These are phyloP conservation scores for Trichoderma orchidacearum DNA, from an alignment of 495 filamentous ascomycete species.

Conservation along the genomic window DNA sequence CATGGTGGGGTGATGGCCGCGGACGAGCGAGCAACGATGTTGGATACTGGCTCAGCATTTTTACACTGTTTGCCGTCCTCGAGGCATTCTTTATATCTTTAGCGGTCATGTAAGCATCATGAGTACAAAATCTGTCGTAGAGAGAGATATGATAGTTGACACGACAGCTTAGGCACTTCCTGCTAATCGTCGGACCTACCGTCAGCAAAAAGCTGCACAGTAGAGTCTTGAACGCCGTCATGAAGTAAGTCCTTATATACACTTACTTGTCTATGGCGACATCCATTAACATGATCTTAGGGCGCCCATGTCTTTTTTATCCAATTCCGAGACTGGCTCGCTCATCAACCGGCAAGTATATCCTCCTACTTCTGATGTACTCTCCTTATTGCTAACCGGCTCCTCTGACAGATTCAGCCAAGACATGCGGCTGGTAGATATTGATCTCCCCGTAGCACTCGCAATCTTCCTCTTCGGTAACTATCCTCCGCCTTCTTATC, in stretches of 20 bases:
- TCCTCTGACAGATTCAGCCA: slow-evolving; percentile 13
- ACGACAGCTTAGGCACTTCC: not conserved
- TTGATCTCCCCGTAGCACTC: slow-evolving; percentile 7
- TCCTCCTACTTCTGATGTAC: not conserved
- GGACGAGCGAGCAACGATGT: slow-evolving; percentile 1
- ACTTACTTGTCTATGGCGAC: not conserved
- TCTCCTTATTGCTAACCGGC: not conserved
- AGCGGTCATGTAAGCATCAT: slow-evolving; percentile 3
- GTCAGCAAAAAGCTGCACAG: slow-evolving; percentile 4
- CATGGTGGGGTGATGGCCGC: slow-evolving; percentile 3
- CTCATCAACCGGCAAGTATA: slow-evolving; percentile 8
- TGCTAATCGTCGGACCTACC: slow-evolving; percentile 5
- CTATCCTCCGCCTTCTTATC: not conserved
- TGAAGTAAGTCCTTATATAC: not conserved
- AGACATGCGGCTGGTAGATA: slow-evolving; percentile 15
- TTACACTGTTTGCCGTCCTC: slow-evolving; percentile 3
- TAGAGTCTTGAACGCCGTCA: slow-evolving; percentile 6
- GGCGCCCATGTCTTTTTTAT: slow-evolving; percentile 11
- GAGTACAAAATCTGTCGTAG: not conserved
- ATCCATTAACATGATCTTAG: not conserved
- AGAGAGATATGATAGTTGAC: not conserved
- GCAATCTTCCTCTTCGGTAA: slow-evolving; percentile 1
- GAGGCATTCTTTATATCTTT: slow-evolving; percentile 1
- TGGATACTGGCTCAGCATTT: slow-evolving; percentile 6
- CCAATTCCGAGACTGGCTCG: slow-evolving; percentile 9